Base-by-base conservation (phyloP, 163 green algal genomes). In the Trebouxia gelatinosa region DNA sequence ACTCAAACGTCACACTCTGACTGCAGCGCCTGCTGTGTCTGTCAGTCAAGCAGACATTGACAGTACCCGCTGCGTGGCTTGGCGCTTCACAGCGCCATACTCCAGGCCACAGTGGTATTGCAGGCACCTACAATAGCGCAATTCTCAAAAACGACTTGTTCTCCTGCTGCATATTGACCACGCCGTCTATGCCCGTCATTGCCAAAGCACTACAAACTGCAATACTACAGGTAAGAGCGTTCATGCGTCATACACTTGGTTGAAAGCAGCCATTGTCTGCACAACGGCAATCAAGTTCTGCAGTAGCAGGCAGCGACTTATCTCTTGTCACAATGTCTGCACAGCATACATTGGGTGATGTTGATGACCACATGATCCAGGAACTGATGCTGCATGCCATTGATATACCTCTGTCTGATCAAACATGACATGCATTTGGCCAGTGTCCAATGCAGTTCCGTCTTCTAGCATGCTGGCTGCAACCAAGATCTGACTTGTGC, bases 31-130 rank as follows among this genome's bases (percentile, higher is more conserved):
- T 35, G 26, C 66, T 67, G 65, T 78, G 67, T 3, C 77, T 67
- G 1, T 43, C 23, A 19, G 77, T 78, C 7, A 82, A 35, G 3
- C 32, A 68, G 0, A 82, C 23, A 13, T 37, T 40, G 26, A 82
- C 67, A 23, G 23, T 2, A 28, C 77, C 77, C 6, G 67, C 37
- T 32, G 39, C 28, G 34, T 78, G 57, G 9, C 67, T 38, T 29
- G 77, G 77, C 34, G 64, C 67, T 26, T 31, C 26, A 16, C 65
- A 71, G 23, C 77, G 77, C 77, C 78, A 62, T 6, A 82, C 77
- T 17, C 77, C 77, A n/a, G 77, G 67, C 38, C 70, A 54, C 40
- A 82, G 28, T 19, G 66, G 16, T 23, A 31, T 72, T 0, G 40
- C 67, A 61, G 77, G 38, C 5, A 75, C 75, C 75, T 80, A 40